Base-by-base conservation (phyloP, 116 monocot species). In the Cymodocea nodosa region DNA sequence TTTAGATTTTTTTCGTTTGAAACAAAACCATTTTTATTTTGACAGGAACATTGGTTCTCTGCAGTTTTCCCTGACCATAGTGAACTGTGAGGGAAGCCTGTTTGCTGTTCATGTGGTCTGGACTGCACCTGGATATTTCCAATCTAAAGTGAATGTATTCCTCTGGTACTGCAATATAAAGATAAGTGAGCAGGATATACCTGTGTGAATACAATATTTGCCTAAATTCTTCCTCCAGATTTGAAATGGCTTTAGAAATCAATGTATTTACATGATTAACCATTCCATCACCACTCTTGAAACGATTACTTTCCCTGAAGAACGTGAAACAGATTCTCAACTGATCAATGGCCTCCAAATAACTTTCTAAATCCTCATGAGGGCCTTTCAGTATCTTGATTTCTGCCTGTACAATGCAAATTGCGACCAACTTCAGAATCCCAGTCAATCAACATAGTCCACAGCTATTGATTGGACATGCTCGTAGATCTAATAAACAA, bases 221-320 rank as follows among this genome's bases (percentile, higher is more conserved):
- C 68, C 50, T 80, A 62, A 94, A 94, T 67, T 94, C 94, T 50
- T 89, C 84, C 58, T 94, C 94, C 22, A 94, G 68, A 69, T 86
- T 94, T 37, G 77, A 57, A 7, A 83, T 69, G 52, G 86, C 84
- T 71, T 84, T 86, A 34, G 74, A 74, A 13, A 94, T 67, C 69
- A 89, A 74, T 71, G 49, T 78, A 52, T 89, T 89, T 51, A 74
- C 66, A 59, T 87, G 82, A 66, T 64, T 89, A 63, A 86, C 65
- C 70, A 94, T 80, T 13, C 74, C 84, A 66, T 80, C 80, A 55
- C 74, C 76, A 51, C 71, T 77, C 68, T 77, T 86, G 72, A 82
- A 87, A 56, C 49, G 79, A 73, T 80, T 86, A 23, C 78, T 82
- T 2, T 86, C 74, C 66, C 66, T 68, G 37, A 94, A 94, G 62